phyloP scores from a whole-genome alignment of 768 basidiomycete genomes.

The Termitomyces sp. region DNA sequence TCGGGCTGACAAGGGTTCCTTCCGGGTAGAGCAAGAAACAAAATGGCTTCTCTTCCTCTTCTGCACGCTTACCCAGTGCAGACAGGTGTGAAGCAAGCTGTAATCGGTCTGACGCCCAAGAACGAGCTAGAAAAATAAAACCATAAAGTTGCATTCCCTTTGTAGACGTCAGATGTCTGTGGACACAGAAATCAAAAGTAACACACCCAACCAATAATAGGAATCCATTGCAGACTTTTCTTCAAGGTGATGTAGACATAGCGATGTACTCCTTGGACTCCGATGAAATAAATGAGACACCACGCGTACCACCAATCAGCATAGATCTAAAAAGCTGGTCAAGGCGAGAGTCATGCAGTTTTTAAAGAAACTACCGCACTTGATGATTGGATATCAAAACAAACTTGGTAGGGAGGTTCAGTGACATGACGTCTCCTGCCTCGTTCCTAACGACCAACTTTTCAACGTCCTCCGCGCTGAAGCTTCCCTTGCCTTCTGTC shows the following conservation, averaged over 20 bases:
- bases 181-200: background rate
- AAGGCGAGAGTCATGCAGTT: background rate
- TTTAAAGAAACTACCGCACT: conserved; percentile 32
- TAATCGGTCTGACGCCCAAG: conserved; percentile 80
- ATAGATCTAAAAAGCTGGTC: conserved; percentile 46
- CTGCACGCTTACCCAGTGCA: conserved; percentile 62
- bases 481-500: conserved; percentile 55
- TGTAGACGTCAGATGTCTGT: conserved; percentile 1
- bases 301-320: conserved; percentile 89
- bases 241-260: conserved; percentile 90
- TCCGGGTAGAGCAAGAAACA: conserved; percentile 91
- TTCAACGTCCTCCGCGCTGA: conserved; percentile 55
- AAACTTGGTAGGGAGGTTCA: conserved; percentile 73
- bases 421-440: conserved; percentile 47
- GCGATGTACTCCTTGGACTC: conserved; percentile 52
- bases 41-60: conserved; percentile 62
- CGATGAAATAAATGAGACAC: conserved; percentile 71
- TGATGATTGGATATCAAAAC: conserved; percentile 93
- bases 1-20: conserved; percentile 85
- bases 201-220: conserved; percentile 81
- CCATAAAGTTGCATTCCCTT: conserved; percentile 92
- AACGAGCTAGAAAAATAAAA: conserved; percentile 90
- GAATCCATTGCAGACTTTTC: conserved; percentile 79
- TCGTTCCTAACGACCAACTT: conserved; percentile 49
- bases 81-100: conserved; percentile 63